Evolutionary conservation across 2,329 filamentous ascomycete genomes (phyloP).

Genomic region (Seiridium unicorne): DNA sequence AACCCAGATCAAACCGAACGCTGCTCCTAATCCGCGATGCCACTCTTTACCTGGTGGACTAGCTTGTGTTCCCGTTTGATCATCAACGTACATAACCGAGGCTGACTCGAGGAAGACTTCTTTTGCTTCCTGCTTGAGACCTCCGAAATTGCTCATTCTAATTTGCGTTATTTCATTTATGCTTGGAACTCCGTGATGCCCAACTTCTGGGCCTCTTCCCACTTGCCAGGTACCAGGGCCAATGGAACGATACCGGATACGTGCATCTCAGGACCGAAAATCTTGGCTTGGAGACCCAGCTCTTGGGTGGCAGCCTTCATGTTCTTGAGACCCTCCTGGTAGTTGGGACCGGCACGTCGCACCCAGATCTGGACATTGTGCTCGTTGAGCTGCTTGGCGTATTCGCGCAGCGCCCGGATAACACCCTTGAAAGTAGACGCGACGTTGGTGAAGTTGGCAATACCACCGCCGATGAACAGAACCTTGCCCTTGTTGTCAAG

Average conservation of each 20-base stretch:
- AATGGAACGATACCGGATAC: conserved; percentile 95
- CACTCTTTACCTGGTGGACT: neutral
- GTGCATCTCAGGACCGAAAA: conserved; percentile 81
- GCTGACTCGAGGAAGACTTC: neutral
- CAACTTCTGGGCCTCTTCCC: conserved; percentile 52
- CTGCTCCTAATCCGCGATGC: neutral
- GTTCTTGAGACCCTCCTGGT: conserved; percentile 99
- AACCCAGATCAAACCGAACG: conserved; percentile 5
- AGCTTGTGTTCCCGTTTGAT: conserved; percentile 4
- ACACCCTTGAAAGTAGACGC: conserved; percentile 99
- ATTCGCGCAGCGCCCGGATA: conserved; percentile 92
- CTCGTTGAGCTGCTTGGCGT: conserved; percentile 80
- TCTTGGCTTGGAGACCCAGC: conserved; percentile 72
- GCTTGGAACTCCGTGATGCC: conserved; percentile 57
- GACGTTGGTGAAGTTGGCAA: conserved; percentile 99
- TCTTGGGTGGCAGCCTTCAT: conserved; percentile 96
- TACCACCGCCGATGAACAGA: conserved; percentile 98
- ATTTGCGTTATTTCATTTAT: conserved; percentile 32
- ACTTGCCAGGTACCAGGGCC: conserved; percentile 69
- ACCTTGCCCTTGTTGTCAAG: conserved; percentile 89
- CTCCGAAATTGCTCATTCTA: neutral
- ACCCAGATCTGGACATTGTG: conserved; percentile 99
- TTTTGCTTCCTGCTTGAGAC: neutral
- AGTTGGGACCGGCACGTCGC: conserved; percentile 86
- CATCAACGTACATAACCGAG: conserved; percentile 13